Percentiles rank a stretch among this genome's conserved stretches.
These are phyloP conservation scores for Saturnispora quitensis DNA, from an alignment of 805 yeast genomes.

Conservation along the genomic window DNA sequence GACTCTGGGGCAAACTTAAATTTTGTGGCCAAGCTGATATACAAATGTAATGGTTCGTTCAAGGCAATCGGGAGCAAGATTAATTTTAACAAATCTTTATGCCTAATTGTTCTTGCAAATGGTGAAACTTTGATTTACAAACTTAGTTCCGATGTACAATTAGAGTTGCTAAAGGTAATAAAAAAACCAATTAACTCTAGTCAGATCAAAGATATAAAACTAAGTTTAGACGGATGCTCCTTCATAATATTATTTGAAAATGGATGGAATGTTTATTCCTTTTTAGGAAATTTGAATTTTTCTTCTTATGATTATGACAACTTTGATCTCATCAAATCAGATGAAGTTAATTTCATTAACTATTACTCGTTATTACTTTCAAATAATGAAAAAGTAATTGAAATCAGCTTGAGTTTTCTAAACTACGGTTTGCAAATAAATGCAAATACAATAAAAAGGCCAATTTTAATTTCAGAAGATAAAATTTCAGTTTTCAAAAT, in stretches of 20 bases:
- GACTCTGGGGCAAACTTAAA: slow-evolving; percentile 8
- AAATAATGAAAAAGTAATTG: slow-evolving; percentile 24
- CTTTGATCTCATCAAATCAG: slow-evolving; percentile 15
- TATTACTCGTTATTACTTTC: slow-evolving; percentile 29
- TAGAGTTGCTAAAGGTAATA: slow-evolving; percentile 24
- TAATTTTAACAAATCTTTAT: slow-evolving; percentile 33
- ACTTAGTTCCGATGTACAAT: slow-evolving; percentile 27
- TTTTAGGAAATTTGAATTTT: slow-evolving; percentile 37
- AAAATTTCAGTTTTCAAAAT: slow-evolving; percentile 38
- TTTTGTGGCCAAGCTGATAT: slow-evolving; percentile 20
- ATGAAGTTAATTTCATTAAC: slow-evolving; percentile 16
- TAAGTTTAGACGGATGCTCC: slow-evolving; percentile 24
- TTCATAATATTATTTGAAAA: slow-evolving; percentile 21
- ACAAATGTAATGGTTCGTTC: slow-evolving; percentile 8
- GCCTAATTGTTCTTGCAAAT: slow-evolving; percentile 31
- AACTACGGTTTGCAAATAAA: slow-evolving; percentile 20
- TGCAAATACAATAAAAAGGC: slow-evolving; percentile 27
- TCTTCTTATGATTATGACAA: slow-evolving; percentile 32
- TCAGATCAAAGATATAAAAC: slow-evolving; percentile 22
- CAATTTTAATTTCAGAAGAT: slow-evolving; percentile 33
- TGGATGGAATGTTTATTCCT: slow-evolving; percentile 43
- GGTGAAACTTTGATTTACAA: slow-evolving; percentile 32
- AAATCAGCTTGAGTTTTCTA: slow-evolving; percentile 17
- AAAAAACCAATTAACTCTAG: slow-evolving; percentile 29
- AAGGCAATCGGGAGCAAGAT: slow-evolving; percentile 25